phyloP scores from a whole-genome alignment of 257 asterid species.

The Solanum etuberosum region DNA sequence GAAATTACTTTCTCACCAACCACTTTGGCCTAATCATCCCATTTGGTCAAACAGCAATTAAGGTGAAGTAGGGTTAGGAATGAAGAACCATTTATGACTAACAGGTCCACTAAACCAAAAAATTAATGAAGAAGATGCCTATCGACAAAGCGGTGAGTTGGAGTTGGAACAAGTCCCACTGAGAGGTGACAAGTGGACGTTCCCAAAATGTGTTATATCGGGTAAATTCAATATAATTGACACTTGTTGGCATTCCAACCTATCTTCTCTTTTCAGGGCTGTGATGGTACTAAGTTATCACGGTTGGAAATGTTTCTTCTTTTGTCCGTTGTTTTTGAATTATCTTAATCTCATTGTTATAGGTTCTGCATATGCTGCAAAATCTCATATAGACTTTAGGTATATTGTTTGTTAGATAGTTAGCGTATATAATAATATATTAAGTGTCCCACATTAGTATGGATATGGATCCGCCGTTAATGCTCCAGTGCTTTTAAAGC shows the following conservation, averaged over 20 bases:
- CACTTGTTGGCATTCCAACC: background rate
- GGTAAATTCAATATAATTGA: background rate
- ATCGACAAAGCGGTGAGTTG: background rate
- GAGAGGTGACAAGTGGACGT: background rate
- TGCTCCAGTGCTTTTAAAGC: background rate
- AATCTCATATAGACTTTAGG: background rate
- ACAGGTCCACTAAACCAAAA: background rate
- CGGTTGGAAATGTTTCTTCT: background rate
- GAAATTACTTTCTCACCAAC: background rate
- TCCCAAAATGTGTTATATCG: background rate
- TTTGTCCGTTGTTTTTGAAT: background rate
- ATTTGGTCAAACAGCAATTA: background rate
- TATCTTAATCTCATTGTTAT: background rate
- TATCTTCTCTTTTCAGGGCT: background rate
- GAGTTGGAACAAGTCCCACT: background rate
- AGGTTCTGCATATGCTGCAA: background rate
- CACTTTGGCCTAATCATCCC: background rate
- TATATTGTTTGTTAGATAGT: background rate
- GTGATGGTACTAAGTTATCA: background rate
- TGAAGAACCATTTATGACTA: background rate
- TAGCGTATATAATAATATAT: background rate
- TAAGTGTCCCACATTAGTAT: background rate
- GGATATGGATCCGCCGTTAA: background rate
- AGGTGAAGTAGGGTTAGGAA: background rate
- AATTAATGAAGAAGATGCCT: background rate